Conservation (phyloP, 148 eudicot genomes). For the Vaccinium darrowii region DNA sequence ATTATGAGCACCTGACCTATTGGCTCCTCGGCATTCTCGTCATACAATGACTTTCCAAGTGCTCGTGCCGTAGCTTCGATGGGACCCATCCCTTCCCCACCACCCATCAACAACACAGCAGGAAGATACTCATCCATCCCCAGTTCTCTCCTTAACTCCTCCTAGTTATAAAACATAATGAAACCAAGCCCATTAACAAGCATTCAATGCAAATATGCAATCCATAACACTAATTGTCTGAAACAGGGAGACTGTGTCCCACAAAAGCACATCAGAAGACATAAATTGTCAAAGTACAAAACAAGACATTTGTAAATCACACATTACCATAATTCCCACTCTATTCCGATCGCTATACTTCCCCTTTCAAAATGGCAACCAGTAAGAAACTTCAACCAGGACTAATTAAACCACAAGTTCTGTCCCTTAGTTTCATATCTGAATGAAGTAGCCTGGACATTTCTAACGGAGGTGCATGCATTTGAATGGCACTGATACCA, state of each 20-base stretch:
- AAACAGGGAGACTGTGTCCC: not conserved
- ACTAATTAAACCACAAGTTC: not conserved
- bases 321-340: not conserved
- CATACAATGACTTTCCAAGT: constrained; percentile 77
- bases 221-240: not conserved
- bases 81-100: constrained; percentile 99
- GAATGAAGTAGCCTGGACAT: not conserved
- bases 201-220: constrained; percentile 8
- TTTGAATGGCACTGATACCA: not conserved
- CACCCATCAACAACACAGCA: constrained; percentile 90
- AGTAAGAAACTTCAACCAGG: not conserved
- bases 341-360: not conserved
- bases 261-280: not conserved
- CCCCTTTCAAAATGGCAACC: not conserved
- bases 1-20: constrained; percentile 85
- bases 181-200: not conserved
- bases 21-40: constrained; percentile 72
- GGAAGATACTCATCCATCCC: constrained; percentile 93
- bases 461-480: not conserved
- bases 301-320: not conserved
- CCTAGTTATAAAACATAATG: constrained; percentile 32
- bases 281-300: not conserved
- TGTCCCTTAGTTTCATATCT: not conserved
- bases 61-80: constrained; percentile 93
- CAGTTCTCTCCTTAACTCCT: constrained; percentile 73